Base-by-base conservation (phyloP, 2,329 filamentous ascomycete species). In the Scedosporium apiospermum region DNA sequence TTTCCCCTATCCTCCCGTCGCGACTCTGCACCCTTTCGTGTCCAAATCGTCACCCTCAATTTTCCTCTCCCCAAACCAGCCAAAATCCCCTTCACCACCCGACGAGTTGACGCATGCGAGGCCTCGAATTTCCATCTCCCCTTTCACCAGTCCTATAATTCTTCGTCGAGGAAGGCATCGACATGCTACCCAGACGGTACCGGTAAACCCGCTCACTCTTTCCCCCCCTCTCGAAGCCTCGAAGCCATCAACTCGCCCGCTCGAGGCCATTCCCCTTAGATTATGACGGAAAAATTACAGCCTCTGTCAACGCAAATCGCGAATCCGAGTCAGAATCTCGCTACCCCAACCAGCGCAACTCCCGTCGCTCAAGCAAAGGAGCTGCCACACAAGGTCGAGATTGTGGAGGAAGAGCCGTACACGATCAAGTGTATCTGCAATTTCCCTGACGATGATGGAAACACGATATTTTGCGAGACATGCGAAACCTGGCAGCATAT, bases 401-500 rank as follows among this genome's bases (percentile, higher is more conserved):
- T 76, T 63, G 76, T 73, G 64, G 86, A 88, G 70, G 89, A 93
- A 76, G 89, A 93, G 75, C 89, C 89, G 18, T 96, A 96, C 75
- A 96, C 91, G 64, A 97, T 98, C 79, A 96, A 96, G 81, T 99
- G 95, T 83, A 96, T 98, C 69, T 99, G 95, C 78, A 87, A 87
- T 74, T 97, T 89, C 76, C 80, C 86, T 74, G 92, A 96, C 79
- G 95, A 99, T 81, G 95, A 99, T 80, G 95, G 95, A 76, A 93
- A 91, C 76, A 99, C 95, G 64, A 96, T 99, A 65, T 91, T 93
- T 76, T 99, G 95, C 81, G 95, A 98, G 73, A 85, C 82, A 64
- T 99, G 95, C 81, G 90, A 96, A 73, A 95, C 92, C 59, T 99
- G 95, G 95, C 95, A 99, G 77, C 95, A 99, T 76, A 96, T 96